phyloP scores from a whole-genome alignment of 805 yeast species.

The Sugiyamaella qingdaonensis region DNA sequence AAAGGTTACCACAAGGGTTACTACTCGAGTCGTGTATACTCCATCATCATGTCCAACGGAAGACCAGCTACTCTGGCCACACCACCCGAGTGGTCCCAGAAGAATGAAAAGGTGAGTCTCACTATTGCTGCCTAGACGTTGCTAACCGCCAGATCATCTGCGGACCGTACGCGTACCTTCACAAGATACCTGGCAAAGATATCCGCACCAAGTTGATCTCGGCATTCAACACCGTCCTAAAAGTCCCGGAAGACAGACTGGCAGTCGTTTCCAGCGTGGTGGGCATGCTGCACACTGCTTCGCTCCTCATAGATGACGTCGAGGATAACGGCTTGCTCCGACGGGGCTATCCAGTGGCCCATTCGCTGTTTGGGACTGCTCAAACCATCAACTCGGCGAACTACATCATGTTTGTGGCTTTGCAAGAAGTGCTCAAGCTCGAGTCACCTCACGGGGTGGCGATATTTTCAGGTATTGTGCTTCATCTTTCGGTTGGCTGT shows the following conservation, averaged over 20 bases:
- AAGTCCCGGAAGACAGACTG: slow-evolving; percentile 40
- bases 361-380: slow-evolving; percentile 70
- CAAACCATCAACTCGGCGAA: slow-evolving; percentile 80
- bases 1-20: too few relatives aligned
- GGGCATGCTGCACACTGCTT: slow-evolving; percentile 61
- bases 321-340: slow-evolving; percentile 73
- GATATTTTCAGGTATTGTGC: slow-evolving; percentile 17
- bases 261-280: slow-evolving; percentile 44
- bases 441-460: slow-evolving; percentile 23
- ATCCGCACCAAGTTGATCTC: slow-evolving; percentile 46
- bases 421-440: slow-evolving; percentile 44
- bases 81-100: slow-evolving; percentile 5
- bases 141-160: slow-evolving; percentile 22
- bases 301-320: slow-evolving; percentile 77
- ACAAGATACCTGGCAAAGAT: slow-evolving; percentile 52
- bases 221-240: slow-evolving; percentile 50
- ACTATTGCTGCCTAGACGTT: not conserved
- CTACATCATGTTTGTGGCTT: slow-evolving; percentile 72
- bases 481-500: not conserved
- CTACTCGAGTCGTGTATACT: too few relatives aligned
- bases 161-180: slow-evolving; percentile 51
- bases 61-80: too few relatives aligned
- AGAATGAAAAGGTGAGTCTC: slow-evolving; percentile 12
- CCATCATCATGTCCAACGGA: too few relatives aligned
- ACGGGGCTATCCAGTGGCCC: slow-evolving; percentile 78